Base-by-base conservation (phyloP, 257 asterid genomes). In the Sherardia arvensis region DNA sequence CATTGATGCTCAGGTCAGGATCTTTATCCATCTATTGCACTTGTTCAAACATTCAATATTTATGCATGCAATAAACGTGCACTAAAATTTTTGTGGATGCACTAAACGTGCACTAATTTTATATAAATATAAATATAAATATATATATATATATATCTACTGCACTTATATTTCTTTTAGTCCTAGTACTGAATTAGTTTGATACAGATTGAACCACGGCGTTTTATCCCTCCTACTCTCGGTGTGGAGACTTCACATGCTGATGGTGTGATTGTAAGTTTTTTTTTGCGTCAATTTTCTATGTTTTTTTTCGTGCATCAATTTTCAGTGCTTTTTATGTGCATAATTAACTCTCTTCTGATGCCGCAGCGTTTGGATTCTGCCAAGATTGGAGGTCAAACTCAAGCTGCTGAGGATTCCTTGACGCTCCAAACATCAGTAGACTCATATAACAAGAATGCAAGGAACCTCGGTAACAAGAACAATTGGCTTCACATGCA, bases 401-500 rank as follows among this genome's bases (percentile, higher is more conserved):
- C n/a, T n/a, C n/a, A n/a, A n/a, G 70, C 74, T 17, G 66, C 66
- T 11, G 95, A 87, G 49, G 95, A 90, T 67, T 68, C 86, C 14
- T 59, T 71, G 65, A 79, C 64, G 65, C 62, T n/a, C n/a, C n/a
- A n/a, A n/a, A n/a, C 58, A 64, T 61, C 58, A 64, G 55, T 67
- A 59, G 63, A 66, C 45, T 69, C 83, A 9, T 94, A 80, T 77
- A 93, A 85, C 82, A 92, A 82, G 82, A 93, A 83, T 76, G 66
- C 85, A 10, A 84, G 82, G 72, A 90, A 90, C 79, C 87, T 94
- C 8, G 85, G 80, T 51, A 59, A 76, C 47, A 94, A 94, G 76
- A 84, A 78, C 77, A 90, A 84, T 84, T 82, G 97, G 79, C 95
- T 86, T 78, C 86, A 61, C 53, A 90, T 90, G 84, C 83, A 78